Conservation (phyloP, 2,329 filamentous ascomycete genomes). For the Scorias spongiosa region DNA sequence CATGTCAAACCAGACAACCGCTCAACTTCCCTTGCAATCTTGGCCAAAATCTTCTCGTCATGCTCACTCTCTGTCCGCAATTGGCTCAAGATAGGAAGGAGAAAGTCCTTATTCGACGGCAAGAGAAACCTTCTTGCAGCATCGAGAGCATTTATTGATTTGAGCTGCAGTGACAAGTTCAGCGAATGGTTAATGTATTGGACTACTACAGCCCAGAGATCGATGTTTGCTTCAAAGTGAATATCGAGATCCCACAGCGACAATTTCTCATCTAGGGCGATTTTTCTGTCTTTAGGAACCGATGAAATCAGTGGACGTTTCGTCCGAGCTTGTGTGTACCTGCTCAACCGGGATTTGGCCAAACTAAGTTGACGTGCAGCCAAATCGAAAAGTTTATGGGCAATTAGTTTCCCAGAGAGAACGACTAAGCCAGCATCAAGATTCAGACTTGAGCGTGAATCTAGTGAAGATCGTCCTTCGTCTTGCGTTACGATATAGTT, state of each 20-base stretch:
- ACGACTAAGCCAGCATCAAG: slow-evolving; percentile 60
- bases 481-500: slow-evolving; percentile 46
- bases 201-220: slow-evolving; percentile 39
- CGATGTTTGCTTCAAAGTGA: slow-evolving; percentile 21
- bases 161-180: no score
- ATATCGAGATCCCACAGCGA: slow-evolving; percentile 44
- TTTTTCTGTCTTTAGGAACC: slow-evolving; percentile 8
- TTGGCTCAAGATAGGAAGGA: no score
- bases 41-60: no score
- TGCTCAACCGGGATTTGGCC: no score
- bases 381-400: slow-evolving; percentile 48
- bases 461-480: slow-evolving; percentile 32
- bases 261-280: neutral
- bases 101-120: no score
- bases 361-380: slow-evolving; percentile 33
- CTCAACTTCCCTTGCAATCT: no score
- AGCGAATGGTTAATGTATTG: slow-evolving; percentile 51
- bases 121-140: no score
- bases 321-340: no score
- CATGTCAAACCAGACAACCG: no score
- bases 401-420: slow-evolving; percentile 50
- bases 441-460: slow-evolving; percentile 47
- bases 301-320: slow-evolving; percentile 46
- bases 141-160: no score
- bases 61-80: no score